A percentile compares a stretch with the other conserved stretches of the same genome.
Conservation (phyloP, 225 moss, liverwort and hornwort species). For the Lunularia cruciata region DNA sequence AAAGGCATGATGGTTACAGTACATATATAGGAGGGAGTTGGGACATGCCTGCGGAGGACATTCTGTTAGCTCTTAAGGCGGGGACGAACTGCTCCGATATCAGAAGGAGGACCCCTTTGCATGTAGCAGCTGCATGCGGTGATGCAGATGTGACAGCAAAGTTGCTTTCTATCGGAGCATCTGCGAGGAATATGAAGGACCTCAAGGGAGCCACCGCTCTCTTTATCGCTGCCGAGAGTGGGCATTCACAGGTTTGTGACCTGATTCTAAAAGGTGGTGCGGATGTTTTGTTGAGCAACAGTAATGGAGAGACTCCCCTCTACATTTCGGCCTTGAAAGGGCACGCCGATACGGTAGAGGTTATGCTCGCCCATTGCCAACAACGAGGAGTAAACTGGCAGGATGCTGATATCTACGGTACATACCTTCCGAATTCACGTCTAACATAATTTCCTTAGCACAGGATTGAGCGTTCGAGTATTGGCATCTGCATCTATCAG, state of each 20-base stretch:
- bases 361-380: constrained; percentile 79
- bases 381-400: constrained; percentile 85
- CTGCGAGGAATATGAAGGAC: constrained; percentile 67
- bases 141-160: constrained; percentile 57
- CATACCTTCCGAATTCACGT: constrained; percentile 34
- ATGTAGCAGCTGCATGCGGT: constrained; percentile 66
- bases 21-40: constrained; percentile 36
- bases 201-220: constrained; percentile 72
- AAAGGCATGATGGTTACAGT: neutral
- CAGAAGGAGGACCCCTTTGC: constrained; percentile 75
- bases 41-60: constrained; percentile 52
- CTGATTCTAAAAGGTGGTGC: constrained; percentile 74
- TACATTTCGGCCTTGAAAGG: constrained; percentile 90
- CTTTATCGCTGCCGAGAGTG: constrained; percentile 83
- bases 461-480: no score
- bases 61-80: constrained; percentile 65
- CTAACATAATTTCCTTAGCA: no score
- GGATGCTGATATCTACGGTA: constrained; percentile 83
- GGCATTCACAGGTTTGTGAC: constrained; percentile 71
- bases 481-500: no score
- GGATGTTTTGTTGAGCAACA: constrained; percentile 77
- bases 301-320: constrained; percentile 84
- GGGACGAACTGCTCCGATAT: constrained; percentile 75
- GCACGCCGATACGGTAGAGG: constrained; percentile 69
- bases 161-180: constrained; percentile 72